Evolutionary conservation across 129 eudicot species (phyloP).

Genomic region (Arctium minus): DNA sequence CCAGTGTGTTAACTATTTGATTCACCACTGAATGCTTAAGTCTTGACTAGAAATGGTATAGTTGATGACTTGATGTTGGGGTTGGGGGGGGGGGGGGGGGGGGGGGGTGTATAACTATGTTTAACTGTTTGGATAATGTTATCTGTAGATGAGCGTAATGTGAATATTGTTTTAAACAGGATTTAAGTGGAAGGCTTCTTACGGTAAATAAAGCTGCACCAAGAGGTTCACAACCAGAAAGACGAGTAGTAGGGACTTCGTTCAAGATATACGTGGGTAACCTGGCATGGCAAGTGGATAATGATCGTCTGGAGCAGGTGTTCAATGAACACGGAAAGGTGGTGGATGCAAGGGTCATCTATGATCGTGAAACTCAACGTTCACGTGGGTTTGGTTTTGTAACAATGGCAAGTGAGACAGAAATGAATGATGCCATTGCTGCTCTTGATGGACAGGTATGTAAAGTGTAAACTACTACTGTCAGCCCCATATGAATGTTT

Average conservation of each 20-base stretch:
- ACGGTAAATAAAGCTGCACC: constrained; percentile 70
- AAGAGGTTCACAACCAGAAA: constrained; percentile 53
- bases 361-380: constrained; percentile 57
- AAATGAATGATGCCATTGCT: constrained; percentile 58
- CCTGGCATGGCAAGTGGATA: constrained; percentile 65
- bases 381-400: constrained; percentile 77
- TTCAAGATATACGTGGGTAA: constrained; percentile 59
- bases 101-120: neutral
- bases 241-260: constrained; percentile 35
- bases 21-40: neutral
- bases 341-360: constrained; percentile 51
- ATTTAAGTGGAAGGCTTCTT: constrained; percentile 47
- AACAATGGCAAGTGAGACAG: constrained; percentile 55
- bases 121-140: neutral
- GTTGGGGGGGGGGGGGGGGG: no score
- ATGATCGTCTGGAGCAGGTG: constrained; percentile 36
- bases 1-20: neutral
- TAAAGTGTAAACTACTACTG: neutral
- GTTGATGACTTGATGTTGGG: neutral
- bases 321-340: constrained; percentile 62
- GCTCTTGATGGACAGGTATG: constrained; percentile 69
- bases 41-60: neutral
- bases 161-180: constrained; percentile 32
- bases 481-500: neutral
- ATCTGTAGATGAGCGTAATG: constrained; percentile 10